These are phyloP conservation scores for Lasiodiplodia theobromae DNA, from an alignment of 2,329 filamentous ascomycete genomes.

Conservation along the genomic window DNA sequence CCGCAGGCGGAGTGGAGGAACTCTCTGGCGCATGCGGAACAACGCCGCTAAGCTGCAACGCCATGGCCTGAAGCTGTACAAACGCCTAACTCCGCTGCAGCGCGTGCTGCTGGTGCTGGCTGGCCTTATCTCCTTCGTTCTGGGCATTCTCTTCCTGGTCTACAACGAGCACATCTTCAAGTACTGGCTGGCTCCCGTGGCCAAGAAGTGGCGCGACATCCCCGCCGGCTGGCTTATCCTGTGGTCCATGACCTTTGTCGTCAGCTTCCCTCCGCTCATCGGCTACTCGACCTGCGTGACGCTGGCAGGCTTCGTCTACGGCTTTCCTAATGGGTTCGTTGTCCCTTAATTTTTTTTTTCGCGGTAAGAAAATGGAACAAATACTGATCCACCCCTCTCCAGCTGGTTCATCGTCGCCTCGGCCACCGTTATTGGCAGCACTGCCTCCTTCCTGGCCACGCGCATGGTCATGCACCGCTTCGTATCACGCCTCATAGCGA, in stretches of 20 bases:
- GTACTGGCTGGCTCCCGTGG: slow-evolving; percentile 70
- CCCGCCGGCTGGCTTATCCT: slow-evolving; percentile 76
- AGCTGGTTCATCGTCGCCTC: slow-evolving; percentile 85
- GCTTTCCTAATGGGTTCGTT: slow-evolving; percentile 73
- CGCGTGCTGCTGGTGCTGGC: slow-evolving; percentile 64
- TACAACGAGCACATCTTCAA: slow-evolving; percentile 83
- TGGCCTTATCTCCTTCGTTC: slow-evolving; percentile 58
- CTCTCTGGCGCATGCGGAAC: slow-evolving; percentile 51
- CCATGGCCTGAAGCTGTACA: slow-evolving; percentile 59
- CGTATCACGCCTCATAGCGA: slow-evolving; percentile 80
- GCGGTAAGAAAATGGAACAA: slow-evolving; percentile 18
- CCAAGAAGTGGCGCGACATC: slow-evolving; percentile 77
- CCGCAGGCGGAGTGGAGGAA: slow-evolving; percentile 38
- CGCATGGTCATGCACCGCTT: slow-evolving; percentile 79
- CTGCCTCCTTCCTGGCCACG: slow-evolving; percentile 80
- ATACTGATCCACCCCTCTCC: background rate
- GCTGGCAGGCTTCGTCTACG: slow-evolving; percentile 74
- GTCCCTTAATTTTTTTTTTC: background rate
- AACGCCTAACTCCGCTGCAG: slow-evolving; percentile 66
- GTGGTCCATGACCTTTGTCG: slow-evolving; percentile 75
- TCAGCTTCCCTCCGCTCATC: slow-evolving; percentile 86
- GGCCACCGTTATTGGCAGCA: slow-evolving; percentile 79
- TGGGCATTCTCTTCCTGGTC: slow-evolving; percentile 73
- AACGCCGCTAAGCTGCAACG: slow-evolving; percentile 55
- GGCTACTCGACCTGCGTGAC: slow-evolving; percentile 83